Evolutionary conservation across 345 rosid genomes (phyloP), one percentile per base, ranked within the genome.

Genomic region (Odontarrhena argentea): DNA sequence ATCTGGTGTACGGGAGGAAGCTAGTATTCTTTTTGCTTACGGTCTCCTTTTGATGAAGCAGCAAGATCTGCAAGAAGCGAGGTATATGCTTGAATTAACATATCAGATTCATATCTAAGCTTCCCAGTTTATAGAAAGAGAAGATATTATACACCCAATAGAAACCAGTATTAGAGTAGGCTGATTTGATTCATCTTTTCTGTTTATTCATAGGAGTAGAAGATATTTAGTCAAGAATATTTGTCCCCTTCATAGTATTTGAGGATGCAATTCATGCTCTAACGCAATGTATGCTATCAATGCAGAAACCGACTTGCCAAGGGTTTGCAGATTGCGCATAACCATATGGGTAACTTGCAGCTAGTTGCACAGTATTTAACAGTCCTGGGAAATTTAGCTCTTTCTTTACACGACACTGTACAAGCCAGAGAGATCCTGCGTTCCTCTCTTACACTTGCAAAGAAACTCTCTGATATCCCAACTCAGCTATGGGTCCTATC

Each of bases 401-500:
- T 94, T 71, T 87, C 92, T 50, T 69, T 94, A 72, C 97, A 91
- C 70, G 99, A 94, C 73, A 84, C 97, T 0, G 84, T 73, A 14
- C 97, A 95, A 77, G 95, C 97, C 35, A 85, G 96, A 79, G 97
- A 91, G 83, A 95, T 95, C 69, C 77, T 95, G 72, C 86, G 96
- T 76, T 95, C 97, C 60, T 76, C 96, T 26, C 96, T 91, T 55
- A 86, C 99, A 12, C 72, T 91, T 72, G 91, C 97, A 40, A 91
- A 89, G 81, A 91, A 91, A 75, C 93, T 91, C 62, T 81, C 71
- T 59, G 97, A 91, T 79, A 74, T 95, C 57, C 96, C 99, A 7
- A 88, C 97, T 70, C 99, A 95, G 82, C 86, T 89, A 50, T 91
- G 97, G 96, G 96, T 89, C 69, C 80, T 94, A 61, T 87, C 96